Percentiles rank a stretch among this genome's conserved stretches.
These are phyloP conservation scores for Coemansia biformis DNA, from an alignment of 192 early-diverging fungal genomes.

Conservation along the genomic window DNA sequence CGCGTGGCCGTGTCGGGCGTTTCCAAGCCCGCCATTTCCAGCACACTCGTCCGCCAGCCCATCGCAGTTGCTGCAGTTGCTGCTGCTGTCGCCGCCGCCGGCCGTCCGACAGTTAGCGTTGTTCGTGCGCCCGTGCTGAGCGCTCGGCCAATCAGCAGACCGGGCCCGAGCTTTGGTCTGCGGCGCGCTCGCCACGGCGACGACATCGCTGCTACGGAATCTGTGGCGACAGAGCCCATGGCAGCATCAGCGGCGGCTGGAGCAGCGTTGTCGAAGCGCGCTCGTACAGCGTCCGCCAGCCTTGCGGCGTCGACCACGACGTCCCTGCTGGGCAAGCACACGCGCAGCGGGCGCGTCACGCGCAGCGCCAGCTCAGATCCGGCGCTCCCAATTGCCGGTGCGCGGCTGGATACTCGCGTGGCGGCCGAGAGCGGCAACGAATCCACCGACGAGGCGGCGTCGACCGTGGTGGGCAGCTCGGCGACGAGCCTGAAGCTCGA, in stretches of 20 bases:
- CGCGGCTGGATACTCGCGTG: neutral
- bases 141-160: slow-evolving; percentile 34
- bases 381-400: neutral
- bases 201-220: neutral
- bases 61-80: too few relatives aligned
- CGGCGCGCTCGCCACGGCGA: slow-evolving; percentile 17
- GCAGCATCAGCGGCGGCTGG: neutral
- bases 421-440: neutral
- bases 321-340: slow-evolving; percentile 35
- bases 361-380: neutral
- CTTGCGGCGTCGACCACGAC: neutral
- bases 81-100: neutral
- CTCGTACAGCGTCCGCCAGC: slow-evolving; percentile 7
- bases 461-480: slow-evolving; percentile 12
- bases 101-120: slow-evolving; percentile 1
- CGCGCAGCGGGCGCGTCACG: slow-evolving; percentile 30
- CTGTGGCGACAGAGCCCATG: too few relatives aligned
- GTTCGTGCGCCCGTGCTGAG: neutral
- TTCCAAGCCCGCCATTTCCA: slow-evolving; percentile 6
- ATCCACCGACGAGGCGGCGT: neutral
- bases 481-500: neutral
- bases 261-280: slow-evolving; percentile 15
- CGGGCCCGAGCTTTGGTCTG: slow-evolving; percentile 14
- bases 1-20: slow-evolving; percentile 4
- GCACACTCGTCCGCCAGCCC: slow-evolving; percentile 9